Base-by-base conservation (phyloP, 2,329 filamentous ascomycete genomes). In the Cladobotryum mycophilum region DNA sequence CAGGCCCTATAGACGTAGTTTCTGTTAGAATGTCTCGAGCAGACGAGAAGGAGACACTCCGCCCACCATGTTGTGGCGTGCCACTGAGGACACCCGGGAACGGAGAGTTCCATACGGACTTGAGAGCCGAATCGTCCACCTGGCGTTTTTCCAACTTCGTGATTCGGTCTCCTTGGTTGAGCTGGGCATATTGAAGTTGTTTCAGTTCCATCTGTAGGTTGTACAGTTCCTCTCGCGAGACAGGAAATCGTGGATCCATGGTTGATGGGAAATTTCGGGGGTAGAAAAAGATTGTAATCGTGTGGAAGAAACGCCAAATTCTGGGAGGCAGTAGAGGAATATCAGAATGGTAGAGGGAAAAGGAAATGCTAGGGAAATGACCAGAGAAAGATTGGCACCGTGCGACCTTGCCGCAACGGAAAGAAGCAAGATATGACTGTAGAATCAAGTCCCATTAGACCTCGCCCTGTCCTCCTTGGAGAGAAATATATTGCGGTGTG, bases 61-160 rank as follows among this genome's bases (percentile, higher is more conserved):
- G 64, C 81, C 68, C 71, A 95, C 92, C 89, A 74, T 95, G 88
- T 66, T 95, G 88, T 48, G 90, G 86, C 42, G 89, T 91, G 49
- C 88, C 87, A 59, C 86, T 84, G 52, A 95, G 68, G 37, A 90
- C 82, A 57, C 85, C 85, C n/a, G 92, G 90, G 65, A 96, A 96
- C 14, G 91, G 91, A 50, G 91, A 95, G 57, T 86, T 85, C 93
- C 93, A 99, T 51, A 95, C 87, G 54, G 88, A 95, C 69, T 92
- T 95, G 53, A 86, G 70, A 33, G 80, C 78, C 45, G 80, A 79
- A 68, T 86, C 81, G 58, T 85, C 82, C 34, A 82, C 81, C 62
- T 85, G 81, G 43, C 82, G 81, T 61, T 82, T 83, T 65, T 86
- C 83, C 47, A 86, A 67, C 55, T 80, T 73, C 53, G 77, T 67